Evolutionary conservation across 148 eudicot genomes (phyloP).

Genomic region (Rhododendron williamsianum): DNA sequence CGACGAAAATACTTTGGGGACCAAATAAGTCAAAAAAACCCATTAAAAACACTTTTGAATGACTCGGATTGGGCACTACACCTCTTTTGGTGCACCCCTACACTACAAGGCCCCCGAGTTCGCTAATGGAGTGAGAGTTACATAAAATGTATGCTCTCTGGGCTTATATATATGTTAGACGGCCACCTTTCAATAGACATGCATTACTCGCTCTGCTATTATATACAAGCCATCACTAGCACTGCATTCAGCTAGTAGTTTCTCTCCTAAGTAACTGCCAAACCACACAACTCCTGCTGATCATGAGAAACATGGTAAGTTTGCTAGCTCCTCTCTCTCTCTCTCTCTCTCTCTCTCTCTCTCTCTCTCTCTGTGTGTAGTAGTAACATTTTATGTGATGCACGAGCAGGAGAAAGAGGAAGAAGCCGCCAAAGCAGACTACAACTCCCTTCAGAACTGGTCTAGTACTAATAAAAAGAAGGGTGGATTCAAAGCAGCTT

Average conservation of each 20-base stretch:
- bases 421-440: conserved; percentile 7
- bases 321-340: not conserved
- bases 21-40: too few relatives aligned
- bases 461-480: conserved; percentile 10
- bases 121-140: too few relatives aligned
- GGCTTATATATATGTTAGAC: not conserved
- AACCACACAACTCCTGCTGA: not conserved
- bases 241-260: not conserved
- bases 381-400: conserved; percentile 1
- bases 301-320: conserved; percentile 13
- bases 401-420: conserved; percentile 21
- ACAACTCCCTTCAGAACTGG: not conserved
- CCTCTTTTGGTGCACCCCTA: too few relatives aligned
- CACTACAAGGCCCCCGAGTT: too few relatives aligned
- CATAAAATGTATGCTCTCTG: too few relatives aligned
- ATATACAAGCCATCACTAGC: not conserved
- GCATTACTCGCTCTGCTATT: not conserved
- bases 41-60: too few relatives aligned
- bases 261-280: not conserved
- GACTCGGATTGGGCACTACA: too few relatives aligned
- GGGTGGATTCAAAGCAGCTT: conserved; percentile 49
- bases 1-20: too few relatives aligned
- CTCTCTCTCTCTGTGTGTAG: conserved; percentile 6
- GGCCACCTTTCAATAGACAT: not conserved
- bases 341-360: conserved; percentile 6